Evolutionary conservation across 257 asterid genomes (phyloP).

Genomic region (Nicotiana knightiana): DNA sequence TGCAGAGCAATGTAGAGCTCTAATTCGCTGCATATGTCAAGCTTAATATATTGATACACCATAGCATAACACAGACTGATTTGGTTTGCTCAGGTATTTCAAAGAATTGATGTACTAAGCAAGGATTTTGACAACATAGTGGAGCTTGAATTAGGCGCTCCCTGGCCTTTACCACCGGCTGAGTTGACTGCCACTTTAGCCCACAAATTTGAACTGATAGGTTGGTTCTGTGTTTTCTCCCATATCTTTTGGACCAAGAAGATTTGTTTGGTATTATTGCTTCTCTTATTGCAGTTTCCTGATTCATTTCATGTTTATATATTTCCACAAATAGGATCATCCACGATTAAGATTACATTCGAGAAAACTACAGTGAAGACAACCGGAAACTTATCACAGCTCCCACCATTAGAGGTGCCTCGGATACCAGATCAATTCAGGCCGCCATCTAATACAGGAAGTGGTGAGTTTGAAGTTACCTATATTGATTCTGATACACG

Average conservation of each 20-base stretch:
- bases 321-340: conserved; percentile 35
- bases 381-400: conserved; percentile 67
- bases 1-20: background rate
- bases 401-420: conserved; percentile 82
- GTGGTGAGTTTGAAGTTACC: conserved; percentile 84
- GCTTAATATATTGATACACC: background rate
- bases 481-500: conserved; percentile 72
- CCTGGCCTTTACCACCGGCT: conserved; percentile 87
- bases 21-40: background rate
- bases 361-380: conserved; percentile 89
- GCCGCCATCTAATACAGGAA: conserved; percentile 63
- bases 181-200: conserved; percentile 87
- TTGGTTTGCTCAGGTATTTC: conserved; percentile 57
- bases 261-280: background rate
- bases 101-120: conserved; percentile 79
- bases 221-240: conserved; percentile 24
- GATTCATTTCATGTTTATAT: background rate
- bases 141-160: conserved; percentile 82
- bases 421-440: conserved; percentile 66
- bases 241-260: background rate
- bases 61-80: background rate
- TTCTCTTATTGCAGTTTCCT: background rate
- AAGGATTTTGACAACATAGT: conserved; percentile 90
- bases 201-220: conserved; percentile 82
- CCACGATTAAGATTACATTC: conserved; percentile 58